Percentiles rank a stretch among this genome's conserved stretches.
phyloP scores from a whole-genome alignment of 192 early-diverging fungal genomes.

The Coemansia sp. region DNA sequence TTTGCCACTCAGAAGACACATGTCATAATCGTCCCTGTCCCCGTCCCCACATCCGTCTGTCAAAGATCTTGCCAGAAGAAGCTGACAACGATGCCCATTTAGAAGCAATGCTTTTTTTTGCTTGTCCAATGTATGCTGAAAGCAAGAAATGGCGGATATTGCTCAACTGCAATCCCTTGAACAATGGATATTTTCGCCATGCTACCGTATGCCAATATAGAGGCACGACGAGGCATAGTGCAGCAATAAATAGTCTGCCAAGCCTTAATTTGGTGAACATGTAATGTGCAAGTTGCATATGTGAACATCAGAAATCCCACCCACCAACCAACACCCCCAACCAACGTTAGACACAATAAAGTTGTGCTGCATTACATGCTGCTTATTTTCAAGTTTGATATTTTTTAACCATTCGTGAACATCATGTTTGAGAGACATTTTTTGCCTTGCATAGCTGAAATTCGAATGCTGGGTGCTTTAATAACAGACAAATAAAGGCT shows the following conservation, averaged over 20 bases:
- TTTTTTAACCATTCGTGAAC: too few species aligned
- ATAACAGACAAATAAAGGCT: background rate
- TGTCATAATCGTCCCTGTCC: background rate
- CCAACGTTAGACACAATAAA: background rate
- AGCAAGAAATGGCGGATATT: background rate
- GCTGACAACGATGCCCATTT: too few species aligned
- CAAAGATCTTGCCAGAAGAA: too few species aligned
- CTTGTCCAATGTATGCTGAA: background rate
- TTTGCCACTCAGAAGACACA: slow-evolving; percentile 5
- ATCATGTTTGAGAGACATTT: too few species aligned
- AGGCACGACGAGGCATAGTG: background rate
- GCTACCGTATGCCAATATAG: background rate
- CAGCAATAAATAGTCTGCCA: background rate
- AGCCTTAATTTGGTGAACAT: background rate
- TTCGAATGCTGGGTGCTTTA: background rate
- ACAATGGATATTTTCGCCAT: background rate
- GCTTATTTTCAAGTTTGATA: too few species aligned
- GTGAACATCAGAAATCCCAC: background rate
- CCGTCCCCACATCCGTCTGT: too few species aligned
- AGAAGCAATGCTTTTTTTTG: too few species aligned
- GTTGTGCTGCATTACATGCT: too few species aligned
- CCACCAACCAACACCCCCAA: background rate
- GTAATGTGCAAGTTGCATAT: background rate
- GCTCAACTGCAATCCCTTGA: background rate
- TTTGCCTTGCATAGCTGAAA: background rate